Evolutionary conservation across 768 basidiomycete genomes (phyloP).

Genomic region (Tylopilus felleus): DNA sequence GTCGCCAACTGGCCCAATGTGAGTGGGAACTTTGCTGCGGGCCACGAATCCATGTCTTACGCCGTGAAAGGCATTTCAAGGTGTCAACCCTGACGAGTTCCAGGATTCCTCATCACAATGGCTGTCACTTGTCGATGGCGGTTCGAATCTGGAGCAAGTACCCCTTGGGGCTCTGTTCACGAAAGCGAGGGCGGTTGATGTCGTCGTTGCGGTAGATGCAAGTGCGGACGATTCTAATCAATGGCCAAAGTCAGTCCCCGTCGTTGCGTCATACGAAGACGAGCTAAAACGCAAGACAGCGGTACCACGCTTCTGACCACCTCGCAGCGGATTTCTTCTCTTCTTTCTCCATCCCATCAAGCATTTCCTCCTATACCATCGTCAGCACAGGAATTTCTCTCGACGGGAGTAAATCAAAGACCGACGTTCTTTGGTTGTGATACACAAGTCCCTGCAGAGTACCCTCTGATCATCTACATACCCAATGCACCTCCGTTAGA

Average conservation of each 20-base stretch:
- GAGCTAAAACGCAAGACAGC: slow-evolving; percentile 29
- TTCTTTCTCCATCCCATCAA: slow-evolving; percentile 51
- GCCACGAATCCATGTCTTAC: neutral
- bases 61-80: slow-evolving; percentile 45
- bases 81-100: slow-evolving; percentile 46
- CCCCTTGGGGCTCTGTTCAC: slow-evolving; percentile 73
- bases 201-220: slow-evolving; percentile 73
- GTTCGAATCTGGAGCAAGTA: slow-evolving; percentile 65
- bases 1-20: slow-evolving; percentile 69
- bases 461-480: slow-evolving; percentile 69
- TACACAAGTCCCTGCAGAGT: slow-evolving; percentile 49
- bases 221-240: slow-evolving; percentile 53
- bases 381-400: slow-evolving; percentile 48
- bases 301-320: slow-evolving; percentile 52
- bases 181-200: slow-evolving; percentile 64
- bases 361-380: slow-evolving; percentile 62
- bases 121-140: slow-evolving; percentile 69
- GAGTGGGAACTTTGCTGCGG: slow-evolving; percentile 7
- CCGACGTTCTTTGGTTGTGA: slow-evolving; percentile 83
- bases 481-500: slow-evolving; percentile 72
- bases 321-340: slow-evolving; percentile 40
- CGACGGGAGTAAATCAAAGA: slow-evolving; percentile 58
- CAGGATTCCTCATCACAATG: slow-evolving; percentile 49
- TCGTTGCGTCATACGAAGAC: neutral
- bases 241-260: slow-evolving; percentile 62